Conservation (phyloP, 202 grass and related monocot genomes). For the Cymbopogon flexuosus region DNA sequence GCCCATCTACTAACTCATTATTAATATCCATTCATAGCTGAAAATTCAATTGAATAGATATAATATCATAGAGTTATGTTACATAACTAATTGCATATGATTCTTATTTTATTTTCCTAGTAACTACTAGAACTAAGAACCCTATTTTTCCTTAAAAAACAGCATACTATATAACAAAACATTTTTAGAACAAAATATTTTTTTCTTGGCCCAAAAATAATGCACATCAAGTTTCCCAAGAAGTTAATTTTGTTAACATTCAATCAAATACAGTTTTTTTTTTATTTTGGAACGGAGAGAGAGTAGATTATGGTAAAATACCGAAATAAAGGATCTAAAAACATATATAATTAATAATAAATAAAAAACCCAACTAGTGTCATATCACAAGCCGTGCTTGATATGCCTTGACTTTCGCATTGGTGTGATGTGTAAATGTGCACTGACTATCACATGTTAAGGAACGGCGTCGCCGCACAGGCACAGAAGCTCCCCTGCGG, state of each 20-base stretch:
- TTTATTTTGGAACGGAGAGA: too few relatives aligned
- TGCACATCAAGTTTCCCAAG: too few relatives aligned
- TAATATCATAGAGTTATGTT: not conserved
- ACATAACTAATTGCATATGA: not conserved
- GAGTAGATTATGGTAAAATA: not conserved
- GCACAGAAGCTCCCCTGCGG: not conserved
- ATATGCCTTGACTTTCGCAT: conserved; percentile 4
- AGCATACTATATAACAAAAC: not conserved
- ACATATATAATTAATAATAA: not conserved
- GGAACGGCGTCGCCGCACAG: not conserved
- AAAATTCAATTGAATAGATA: not conserved
- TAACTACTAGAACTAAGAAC: not conserved
- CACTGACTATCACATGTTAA: not conserved
- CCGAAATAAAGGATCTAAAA: not conserved
- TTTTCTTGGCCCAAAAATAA: fast-evolving
- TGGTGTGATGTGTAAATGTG: not conserved
- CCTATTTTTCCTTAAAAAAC: not conserved
- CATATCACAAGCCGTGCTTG: not conserved
- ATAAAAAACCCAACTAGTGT: not conserved
- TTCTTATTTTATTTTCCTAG: not conserved
- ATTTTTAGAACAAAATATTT: not conserved
- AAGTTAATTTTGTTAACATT: too few relatives aligned
- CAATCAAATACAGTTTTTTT: too few relatives aligned
- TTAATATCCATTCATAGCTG: not conserved
- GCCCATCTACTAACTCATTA: not conserved